Evolutionary conservation across 78 protist genomes (phyloP).

Genomic region (Chrysochromulina tobinii): DNA sequence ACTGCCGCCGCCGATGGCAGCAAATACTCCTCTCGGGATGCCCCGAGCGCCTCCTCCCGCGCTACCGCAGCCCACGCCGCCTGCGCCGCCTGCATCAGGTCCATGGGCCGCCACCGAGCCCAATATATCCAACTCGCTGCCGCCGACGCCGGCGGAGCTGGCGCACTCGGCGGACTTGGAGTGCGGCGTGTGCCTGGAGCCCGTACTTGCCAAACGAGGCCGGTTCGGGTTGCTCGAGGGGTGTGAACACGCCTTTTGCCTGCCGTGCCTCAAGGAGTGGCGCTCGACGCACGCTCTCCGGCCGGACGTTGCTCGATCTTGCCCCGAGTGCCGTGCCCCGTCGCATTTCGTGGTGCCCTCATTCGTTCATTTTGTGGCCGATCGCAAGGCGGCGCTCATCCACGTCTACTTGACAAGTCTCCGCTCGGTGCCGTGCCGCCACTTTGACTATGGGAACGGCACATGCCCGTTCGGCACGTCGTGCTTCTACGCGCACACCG

Average conservation of each 20-base stretch:
- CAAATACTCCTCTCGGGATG: neutral
- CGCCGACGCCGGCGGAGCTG: too few relatives aligned
- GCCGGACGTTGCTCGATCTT: neutral
- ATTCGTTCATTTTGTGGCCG: neutral
- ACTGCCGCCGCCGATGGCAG: too few relatives aligned
- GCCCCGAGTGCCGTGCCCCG: neutral
- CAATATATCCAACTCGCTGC: too few relatives aligned
- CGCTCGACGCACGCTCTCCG: neutral
- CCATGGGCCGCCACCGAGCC: neutral
- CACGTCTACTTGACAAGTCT: neutral
- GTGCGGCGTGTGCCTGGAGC: neutral
- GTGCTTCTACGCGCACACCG: neutral
- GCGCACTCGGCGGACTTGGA: too few relatives aligned
- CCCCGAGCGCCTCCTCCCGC: neutral
- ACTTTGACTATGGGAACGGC: neutral
- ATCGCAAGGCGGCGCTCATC: neutral
- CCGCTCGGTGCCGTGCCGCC: neutral
- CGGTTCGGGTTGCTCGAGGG: neutral
- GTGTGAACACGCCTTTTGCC: neutral
- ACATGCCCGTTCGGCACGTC: conserved; percentile 7
- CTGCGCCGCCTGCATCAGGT: neutral
- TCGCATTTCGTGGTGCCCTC: neutral
- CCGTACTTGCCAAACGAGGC: neutral
- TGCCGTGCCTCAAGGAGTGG: neutral
- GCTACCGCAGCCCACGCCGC: neutral